Evolutionary conservation across 2,329 filamentous ascomycete genomes (phyloP), one percentile per base, ranked within the genome.

Genomic region (Paraconiothyrium brasiliense): DNA sequence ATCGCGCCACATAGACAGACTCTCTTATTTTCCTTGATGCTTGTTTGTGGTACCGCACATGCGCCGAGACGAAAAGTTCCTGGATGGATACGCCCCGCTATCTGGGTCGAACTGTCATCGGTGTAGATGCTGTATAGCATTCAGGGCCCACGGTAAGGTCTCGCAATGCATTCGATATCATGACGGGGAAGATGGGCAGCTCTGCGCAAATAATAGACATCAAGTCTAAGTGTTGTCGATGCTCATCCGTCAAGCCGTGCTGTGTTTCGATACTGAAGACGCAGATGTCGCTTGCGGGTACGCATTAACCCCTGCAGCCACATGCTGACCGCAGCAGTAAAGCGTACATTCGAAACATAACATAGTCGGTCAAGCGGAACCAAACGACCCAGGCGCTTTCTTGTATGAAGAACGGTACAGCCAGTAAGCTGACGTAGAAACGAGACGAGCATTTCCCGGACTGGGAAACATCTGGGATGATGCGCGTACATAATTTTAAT

Each of bases 21-120:
- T 48, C 44, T 39, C 13, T 24, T 41, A 24, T 34, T 49, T 35
- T 46, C 27, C 37, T 58, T 58, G 43, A 57, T 58, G 61, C 46
- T 37, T 27, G 24, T 35, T 22, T 47, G 54, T 55, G 22, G 35
- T 10, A 46, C 57, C 24, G 44, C 50, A 32, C n/a, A 22, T 34
- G 16, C 27, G 52, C 52, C 52, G 14, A 55, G 52, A 22, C 6
- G 14, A 30, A 1, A 22, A 8, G 14, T 55, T 55, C 52, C 52
- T 46, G 52, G 52, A n/a, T 34, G 24, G n/a, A 47, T 59, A 56
- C 60, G 56, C 60, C 59, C 60, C 59, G 55, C 47, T 22, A 57
- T 51, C 35, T 55, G 55, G 59, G 55, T 20, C 37, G 47, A 14
- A 20, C 11, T 13, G 16, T 24, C 24, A 39, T 57, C 24, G 37